phyloP scores from a whole-genome alignment of 306 rosid species.

The Canavalia ensiformis region DNA sequence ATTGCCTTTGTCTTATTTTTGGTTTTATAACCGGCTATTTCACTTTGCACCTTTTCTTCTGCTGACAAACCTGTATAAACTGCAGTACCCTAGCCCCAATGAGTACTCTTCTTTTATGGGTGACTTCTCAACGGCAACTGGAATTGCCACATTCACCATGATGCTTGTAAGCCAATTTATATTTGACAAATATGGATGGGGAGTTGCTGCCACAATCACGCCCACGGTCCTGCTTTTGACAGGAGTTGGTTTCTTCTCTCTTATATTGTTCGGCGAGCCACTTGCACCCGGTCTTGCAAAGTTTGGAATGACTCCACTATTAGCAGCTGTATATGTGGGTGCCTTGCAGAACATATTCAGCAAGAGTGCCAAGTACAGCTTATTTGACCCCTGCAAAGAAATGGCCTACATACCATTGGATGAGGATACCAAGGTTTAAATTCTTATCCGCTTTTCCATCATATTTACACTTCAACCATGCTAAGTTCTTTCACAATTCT shows the following conservation, averaged over 20 bases:
- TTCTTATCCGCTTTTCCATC: slow-evolving; percentile 28
- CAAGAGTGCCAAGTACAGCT: slow-evolving; percentile 99
- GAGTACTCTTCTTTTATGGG: slow-evolving; percentile 98
- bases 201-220: slow-evolving; percentile 92
- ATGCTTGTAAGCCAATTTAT: slow-evolving; percentile 91
- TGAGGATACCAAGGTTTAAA: slow-evolving; percentile 91
- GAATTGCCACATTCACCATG: slow-evolving; percentile 92
- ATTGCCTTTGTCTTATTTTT: slow-evolving; percentile 34
- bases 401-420: slow-evolving; percentile 99
- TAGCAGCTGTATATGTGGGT: slow-evolving; percentile 98
- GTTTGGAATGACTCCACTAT: slow-evolving; percentile 92
- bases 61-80: slow-evolving; percentile 9
- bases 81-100: slow-evolving; percentile 97
- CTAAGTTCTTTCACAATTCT: no score
- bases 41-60: background rate
- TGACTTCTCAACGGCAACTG: slow-evolving; percentile 95
- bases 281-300: slow-evolving; percentile 72
- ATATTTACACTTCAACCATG: background rate
- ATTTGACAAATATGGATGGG: slow-evolving; percentile 94
- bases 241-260: slow-evolving; percentile 91
- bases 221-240: slow-evolving; percentile 91
- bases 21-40: slow-evolving; percentile 11
- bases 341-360: slow-evolving; percentile 98
- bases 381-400: slow-evolving; percentile 98
- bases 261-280: slow-evolving; percentile 81